phyloP scores from a whole-genome alignment of 257 asterid species.

The Anisodus acutangulus region DNA sequence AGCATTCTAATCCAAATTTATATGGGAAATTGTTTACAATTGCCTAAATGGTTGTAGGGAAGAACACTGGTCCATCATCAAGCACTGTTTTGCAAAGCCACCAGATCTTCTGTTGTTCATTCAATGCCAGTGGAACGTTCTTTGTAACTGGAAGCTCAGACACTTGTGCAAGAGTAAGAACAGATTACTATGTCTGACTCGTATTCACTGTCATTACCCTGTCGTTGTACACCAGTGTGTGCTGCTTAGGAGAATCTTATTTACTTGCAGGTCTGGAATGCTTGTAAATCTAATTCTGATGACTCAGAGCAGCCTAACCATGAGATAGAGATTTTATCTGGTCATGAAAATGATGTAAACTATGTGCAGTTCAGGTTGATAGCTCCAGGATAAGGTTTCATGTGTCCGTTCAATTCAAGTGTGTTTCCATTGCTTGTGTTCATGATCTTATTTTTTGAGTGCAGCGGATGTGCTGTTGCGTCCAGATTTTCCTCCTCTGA shows the following conservation, averaged over 20 bases:
- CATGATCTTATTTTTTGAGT: conserved; percentile 34
- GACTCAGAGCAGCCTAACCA: conserved; percentile 93
- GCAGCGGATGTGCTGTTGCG: conserved; percentile 90
- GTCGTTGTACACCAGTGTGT: not conserved
- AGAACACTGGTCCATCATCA: conserved; percentile 62
- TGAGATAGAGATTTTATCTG: conserved; percentile 89
- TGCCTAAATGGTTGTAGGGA: conserved; percentile 58
- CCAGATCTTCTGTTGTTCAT: conserved; percentile 92
- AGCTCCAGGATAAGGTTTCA: conserved; percentile 15
- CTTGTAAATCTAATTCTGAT: conserved; percentile 73
- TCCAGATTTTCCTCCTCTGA: conserved; percentile 65
- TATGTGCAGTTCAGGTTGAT: conserved; percentile 98
- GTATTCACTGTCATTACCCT: conserved; percentile 30
- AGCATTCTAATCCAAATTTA: conserved; percentile 7
- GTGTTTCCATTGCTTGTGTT: conserved; percentile 14
- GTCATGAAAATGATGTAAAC: conserved; percentile 98
- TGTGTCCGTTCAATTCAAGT: conserved; percentile 1
- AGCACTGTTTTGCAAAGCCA: conserved; percentile 63
- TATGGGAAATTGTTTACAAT: conserved; percentile 34
- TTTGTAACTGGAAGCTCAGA: conserved; percentile 99
- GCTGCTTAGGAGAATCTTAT: conserved; percentile 20
- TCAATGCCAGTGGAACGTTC: conserved; percentile 92
- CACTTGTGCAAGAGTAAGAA: conserved; percentile 82
- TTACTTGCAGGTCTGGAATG: conserved; percentile 87
- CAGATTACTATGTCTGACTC: conserved; percentile 12